These are phyloP conservation scores for Melampsora abietis-canadensis DNA, from an alignment of 1,284 basidiomycete genomes.

Conservation along the genomic window DNA sequence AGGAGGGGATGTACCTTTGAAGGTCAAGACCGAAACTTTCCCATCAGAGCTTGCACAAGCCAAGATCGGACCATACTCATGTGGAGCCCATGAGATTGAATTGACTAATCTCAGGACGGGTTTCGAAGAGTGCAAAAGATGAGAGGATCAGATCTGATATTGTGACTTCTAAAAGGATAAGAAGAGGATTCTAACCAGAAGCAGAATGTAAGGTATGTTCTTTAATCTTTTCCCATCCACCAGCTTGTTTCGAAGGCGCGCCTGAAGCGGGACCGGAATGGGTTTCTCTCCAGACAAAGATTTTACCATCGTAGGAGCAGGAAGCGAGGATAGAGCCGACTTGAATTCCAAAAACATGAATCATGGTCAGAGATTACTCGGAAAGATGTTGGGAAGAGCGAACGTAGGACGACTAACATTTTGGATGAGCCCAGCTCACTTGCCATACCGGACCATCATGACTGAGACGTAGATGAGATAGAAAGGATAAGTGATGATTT, in stretches of 20 bases:
- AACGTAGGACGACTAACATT: constrained; percentile 56
- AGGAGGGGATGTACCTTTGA: constrained; percentile 72
- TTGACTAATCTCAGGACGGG: constrained; percentile 64
- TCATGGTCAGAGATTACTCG: too few relatives aligned
- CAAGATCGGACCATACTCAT: constrained; percentile 91
- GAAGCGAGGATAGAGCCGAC: constrained; percentile 90
- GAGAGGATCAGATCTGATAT: neutral
- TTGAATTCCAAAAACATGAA: constrained; percentile 1
- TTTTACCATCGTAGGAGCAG: constrained; percentile 96
- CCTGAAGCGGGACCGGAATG: constrained; percentile 58
- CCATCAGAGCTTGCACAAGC: constrained; percentile 98
- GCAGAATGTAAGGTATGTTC: constrained; percentile 93
- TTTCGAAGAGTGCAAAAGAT: neutral
- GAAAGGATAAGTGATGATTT: constrained; percentile 1
- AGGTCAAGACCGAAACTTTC: constrained; percentile 91
- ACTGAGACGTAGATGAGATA: constrained; percentile 52
- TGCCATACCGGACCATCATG: constrained; percentile 98
- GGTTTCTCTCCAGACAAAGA: constrained; percentile 93
- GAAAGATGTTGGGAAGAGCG: neutral
- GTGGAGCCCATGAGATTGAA: constrained; percentile 95
- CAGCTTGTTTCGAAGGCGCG: constrained; percentile 54
- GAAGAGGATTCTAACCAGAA: constrained; percentile 63
- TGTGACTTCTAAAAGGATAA: neutral
- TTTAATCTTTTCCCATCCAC: constrained; percentile 85
- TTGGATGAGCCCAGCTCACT: constrained; percentile 97